These are phyloP conservation scores for Arthrobotrys pseudoclavata DNA, from an alignment of 2,329 filamentous ascomycete species.

Conservation along the genomic window DNA sequence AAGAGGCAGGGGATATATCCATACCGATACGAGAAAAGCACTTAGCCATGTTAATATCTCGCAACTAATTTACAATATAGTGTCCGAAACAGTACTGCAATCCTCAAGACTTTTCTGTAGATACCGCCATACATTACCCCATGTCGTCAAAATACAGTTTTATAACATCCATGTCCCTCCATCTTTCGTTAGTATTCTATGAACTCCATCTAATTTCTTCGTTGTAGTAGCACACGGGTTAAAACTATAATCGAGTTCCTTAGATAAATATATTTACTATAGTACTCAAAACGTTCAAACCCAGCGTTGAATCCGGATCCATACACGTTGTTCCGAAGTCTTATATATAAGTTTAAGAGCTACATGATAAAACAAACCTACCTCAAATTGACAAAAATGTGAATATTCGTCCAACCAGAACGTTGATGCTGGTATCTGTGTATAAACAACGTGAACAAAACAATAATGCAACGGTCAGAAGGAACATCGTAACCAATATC, in stretches of 20 bases:
- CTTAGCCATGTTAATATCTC: too few relatives aligned
- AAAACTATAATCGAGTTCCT: too few relatives aligned
- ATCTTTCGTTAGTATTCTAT: constrained; percentile 5
- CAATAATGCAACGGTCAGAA: background rate
- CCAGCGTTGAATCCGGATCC: too few relatives aligned
- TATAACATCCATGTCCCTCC: constrained; percentile 8
- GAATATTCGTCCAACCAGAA: background rate
- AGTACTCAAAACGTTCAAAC: too few relatives aligned
- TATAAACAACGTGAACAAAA: background rate
- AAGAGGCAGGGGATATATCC: background rate
- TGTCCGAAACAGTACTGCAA: too few relatives aligned
- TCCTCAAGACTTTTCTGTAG: too few relatives aligned
- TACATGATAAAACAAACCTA: background rate
- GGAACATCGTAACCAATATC: background rate
- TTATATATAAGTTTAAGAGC: too few relatives aligned
- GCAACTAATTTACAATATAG: too few relatives aligned
- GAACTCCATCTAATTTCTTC: background rate
- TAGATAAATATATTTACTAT: too few relatives aligned
- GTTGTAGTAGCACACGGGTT: too few relatives aligned
- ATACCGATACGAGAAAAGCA: background rate
- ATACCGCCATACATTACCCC: background rate
- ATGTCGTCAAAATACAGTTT: constrained; percentile 30
- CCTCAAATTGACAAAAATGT: constrained; percentile 9
- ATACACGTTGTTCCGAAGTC: too few relatives aligned
- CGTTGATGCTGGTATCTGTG: too few relatives aligned